Conservation (phyloP, 345 rosid genomes). For the Populus deltoides region DNA sequence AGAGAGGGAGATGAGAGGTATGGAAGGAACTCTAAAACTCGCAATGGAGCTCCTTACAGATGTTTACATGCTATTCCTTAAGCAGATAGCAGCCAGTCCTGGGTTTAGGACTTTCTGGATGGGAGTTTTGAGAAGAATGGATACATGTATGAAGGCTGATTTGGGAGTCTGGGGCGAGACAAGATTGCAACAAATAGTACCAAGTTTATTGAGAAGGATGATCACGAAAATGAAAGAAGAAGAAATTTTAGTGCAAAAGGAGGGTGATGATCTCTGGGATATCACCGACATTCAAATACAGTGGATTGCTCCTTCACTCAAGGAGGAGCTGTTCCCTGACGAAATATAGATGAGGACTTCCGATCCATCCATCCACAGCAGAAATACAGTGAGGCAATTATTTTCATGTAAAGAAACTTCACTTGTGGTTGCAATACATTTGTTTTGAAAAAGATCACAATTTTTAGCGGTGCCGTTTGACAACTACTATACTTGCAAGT, state of each 20-base stretch:
- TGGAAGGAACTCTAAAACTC: conserved; percentile 72
- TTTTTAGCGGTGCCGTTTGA: too few species aligned
- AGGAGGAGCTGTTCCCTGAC: conserved; percentile 76
- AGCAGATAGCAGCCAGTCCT: conserved; percentile 49
- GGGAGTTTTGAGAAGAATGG: conserved; percentile 89
- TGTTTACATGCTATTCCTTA: conserved; percentile 48
- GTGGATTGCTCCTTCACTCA: conserved; percentile 90
- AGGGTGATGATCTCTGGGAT: conserved; percentile 81
- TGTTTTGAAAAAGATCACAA: too few species aligned
- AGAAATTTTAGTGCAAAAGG: conserved; percentile 54
- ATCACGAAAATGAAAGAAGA: conserved; percentile 65
- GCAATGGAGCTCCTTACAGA: conserved; percentile 65
- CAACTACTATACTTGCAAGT: too few species aligned
- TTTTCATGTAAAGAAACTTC: too few species aligned
- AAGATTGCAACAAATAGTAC: conserved; percentile 47
- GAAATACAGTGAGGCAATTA: too few species aligned
- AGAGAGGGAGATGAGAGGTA: conserved; percentile 79
- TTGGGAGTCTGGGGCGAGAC: conserved; percentile 67
- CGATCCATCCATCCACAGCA: too few species aligned
- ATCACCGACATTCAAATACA: conserved; percentile 87
- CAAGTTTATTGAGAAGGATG: conserved; percentile 62
- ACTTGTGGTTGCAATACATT: too few species aligned
- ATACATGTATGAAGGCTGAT: conserved; percentile 90
- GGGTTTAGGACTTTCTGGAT: conserved; percentile 86
- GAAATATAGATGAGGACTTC: not conserved